These are phyloP conservation scores for Suhomyces coccinellae DNA, from an alignment of 1,139 yeast genomes.

Conservation along the genomic window DNA sequence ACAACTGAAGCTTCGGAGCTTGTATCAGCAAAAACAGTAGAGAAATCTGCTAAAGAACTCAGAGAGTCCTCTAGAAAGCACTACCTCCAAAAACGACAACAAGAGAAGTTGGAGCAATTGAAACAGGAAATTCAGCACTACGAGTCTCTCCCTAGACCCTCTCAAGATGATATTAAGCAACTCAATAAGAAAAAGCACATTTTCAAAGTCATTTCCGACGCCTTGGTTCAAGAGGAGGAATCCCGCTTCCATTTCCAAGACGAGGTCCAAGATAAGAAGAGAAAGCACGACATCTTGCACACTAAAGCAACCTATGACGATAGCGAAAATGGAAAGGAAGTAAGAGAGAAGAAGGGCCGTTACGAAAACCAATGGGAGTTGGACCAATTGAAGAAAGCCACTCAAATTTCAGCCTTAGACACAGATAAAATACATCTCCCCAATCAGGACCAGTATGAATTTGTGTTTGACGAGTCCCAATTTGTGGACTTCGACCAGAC, in stretches of 20 bases:
- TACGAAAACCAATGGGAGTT: slow-evolving; percentile 63
- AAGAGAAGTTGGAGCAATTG: slow-evolving; percentile 23
- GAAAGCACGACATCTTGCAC: slow-evolving; percentile 43
- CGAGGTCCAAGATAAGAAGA: slow-evolving; percentile 40
- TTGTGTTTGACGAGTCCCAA: slow-evolving; percentile 80
- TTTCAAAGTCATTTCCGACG: slow-evolving; percentile 31
- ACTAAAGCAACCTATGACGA: slow-evolving; percentile 32
- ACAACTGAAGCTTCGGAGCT: not conserved
- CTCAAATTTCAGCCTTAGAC: slow-evolving; percentile 24
- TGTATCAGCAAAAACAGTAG: not conserved
- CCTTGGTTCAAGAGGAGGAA: slow-evolving; percentile 1
- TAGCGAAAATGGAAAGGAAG: slow-evolving; percentile 15
- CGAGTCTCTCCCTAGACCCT: slow-evolving; percentile 50
- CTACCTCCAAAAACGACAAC: slow-evolving; percentile 37
- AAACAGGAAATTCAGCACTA: slow-evolving; percentile 27
- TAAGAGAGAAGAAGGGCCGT: slow-evolving; percentile 16
- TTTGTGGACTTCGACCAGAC: slow-evolving; percentile 64
- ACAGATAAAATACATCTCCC: slow-evolving; percentile 50
- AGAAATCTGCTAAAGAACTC: slow-evolving; percentile 1
- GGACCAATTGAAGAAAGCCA: slow-evolving; percentile 57
- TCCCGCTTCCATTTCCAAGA: slow-evolving; percentile 8
- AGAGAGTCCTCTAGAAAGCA: slow-evolving; percentile 19
- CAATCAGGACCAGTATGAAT: slow-evolving; percentile 62
- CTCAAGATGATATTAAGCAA: slow-evolving; percentile 52
- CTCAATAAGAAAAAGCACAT: slow-evolving; percentile 49